A percentile compares a stretch with the other conserved stretches of the same genome.
phyloP scores from a whole-genome alignment of 2,329 filamentous ascomycete species.

The Boeremia lycopersici region DNA sequence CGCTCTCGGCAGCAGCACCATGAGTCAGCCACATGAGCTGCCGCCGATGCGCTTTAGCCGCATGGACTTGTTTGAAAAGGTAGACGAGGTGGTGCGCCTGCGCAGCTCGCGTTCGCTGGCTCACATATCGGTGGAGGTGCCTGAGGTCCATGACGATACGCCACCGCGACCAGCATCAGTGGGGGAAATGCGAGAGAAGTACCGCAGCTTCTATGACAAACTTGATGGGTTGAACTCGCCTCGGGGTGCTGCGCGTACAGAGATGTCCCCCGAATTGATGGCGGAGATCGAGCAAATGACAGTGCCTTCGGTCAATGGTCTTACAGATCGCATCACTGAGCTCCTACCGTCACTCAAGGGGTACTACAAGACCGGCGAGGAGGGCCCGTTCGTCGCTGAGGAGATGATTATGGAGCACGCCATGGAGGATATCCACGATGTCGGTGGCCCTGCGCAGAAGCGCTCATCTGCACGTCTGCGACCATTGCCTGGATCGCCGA shows the following conservation, averaged over 20 bases:
- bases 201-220: conserved; percentile 53
- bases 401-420: conserved; percentile 47
- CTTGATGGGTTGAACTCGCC: conserved; percentile 46
- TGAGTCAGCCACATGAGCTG: conserved; percentile 45
- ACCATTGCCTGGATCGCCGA: conserved; percentile 40
- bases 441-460: conserved; percentile 37
- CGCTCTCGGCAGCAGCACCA: conserved; percentile 21
- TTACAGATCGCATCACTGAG: conserved; percentile 55
- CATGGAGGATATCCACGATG: conserved; percentile 38
- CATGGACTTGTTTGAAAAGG: conserved; percentile 53
- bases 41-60: conserved; percentile 57
- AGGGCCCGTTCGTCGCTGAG: conserved; percentile 43
- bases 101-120: conserved; percentile 49
- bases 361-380: conserved; percentile 45
- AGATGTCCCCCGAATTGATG: conserved; percentile 26
- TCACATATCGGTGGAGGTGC: conserved; percentile 27
- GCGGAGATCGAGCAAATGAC: conserved; percentile 54
- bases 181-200: conserved; percentile 51
- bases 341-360: conserved; percentile 52
- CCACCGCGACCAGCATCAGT: conserved; percentile 45
- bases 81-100: conserved; percentile 52
- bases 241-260: conserved; percentile 10
- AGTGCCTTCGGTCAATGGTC: conserved; percentile 53
- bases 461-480: conserved; percentile 44
- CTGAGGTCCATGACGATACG: conserved; percentile 38